Evolutionary conservation across 139 green algal species (phyloP), one percentile per base, ranked within the genome.

Genomic region (Raphidocelis subcapitata): DNA sequence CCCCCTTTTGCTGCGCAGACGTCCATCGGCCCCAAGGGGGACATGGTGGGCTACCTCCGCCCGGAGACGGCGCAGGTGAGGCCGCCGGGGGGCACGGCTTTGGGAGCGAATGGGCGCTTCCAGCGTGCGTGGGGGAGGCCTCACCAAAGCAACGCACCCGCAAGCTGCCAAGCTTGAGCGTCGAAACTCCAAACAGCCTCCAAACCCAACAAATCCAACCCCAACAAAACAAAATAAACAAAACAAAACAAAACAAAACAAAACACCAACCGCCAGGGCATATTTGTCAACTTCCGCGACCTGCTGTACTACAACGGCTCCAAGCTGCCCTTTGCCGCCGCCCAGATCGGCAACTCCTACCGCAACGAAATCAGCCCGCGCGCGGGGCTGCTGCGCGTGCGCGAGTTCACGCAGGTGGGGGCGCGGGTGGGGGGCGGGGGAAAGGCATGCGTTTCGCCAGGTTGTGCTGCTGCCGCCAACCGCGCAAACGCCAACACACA

Each of bases 291-390:
- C 88, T 97, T 97, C 85, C 80, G 88, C 26, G 90, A 98, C 76
- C 87, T 99, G 72, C 86, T 98, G 20, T 99, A 98, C 85, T 98
- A 95, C 88, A 99, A 99, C 79, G 96, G 96, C 31, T 79, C 73
- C 76, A 98, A 97, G 88, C 88, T 99, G 69, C 96, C 96, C 32
- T 99, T 99, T 87, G 96, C 96, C 21, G 95, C 90, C 0, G 96
- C 96, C 12, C 94, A 98, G 86, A 98, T 99, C 54, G 96, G 96
- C 52, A 93, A 97, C 72, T 88, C 79, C 16, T 99, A 96, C 89
- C 84, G 96, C 18, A 99, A 99, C 73, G 96, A 99, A 82, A 98
- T 97, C 82, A 85, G 82, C 20, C 95, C 96, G 0, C 85, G 92
- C 15, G 86, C 90, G 14, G 96, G 96, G 18, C 82, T 99, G 70